Conservation (phyloP, 352 stramenopile genomes). For the Bremia lactucae region DNA sequence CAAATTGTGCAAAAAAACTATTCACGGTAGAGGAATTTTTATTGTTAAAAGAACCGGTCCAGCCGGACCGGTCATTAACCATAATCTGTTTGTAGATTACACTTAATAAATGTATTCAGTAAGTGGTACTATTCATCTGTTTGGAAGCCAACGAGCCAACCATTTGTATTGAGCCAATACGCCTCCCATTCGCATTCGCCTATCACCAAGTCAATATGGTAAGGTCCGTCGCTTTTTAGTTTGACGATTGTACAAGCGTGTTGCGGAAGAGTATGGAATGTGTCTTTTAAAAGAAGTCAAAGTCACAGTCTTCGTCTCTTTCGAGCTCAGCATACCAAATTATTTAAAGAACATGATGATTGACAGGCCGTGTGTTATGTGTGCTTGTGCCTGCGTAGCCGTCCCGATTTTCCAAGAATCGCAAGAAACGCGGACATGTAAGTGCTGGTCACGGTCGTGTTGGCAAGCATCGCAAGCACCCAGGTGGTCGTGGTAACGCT, state of each 20-base stretch:
- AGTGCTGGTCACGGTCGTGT: constrained; percentile 98
- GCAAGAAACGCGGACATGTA: constrained; percentile 99
- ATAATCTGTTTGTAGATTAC: background rate
- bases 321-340: background rate
- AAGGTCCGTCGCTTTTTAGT: constrained; percentile 22
- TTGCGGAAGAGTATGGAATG: background rate
- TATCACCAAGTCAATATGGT: constrained; percentile 87
- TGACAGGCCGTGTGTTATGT: constrained; percentile 43
- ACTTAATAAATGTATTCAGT: background rate
- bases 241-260: background rate
- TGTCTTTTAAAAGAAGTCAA: background rate
- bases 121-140: constrained; percentile 23
- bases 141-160: constrained; percentile 70
- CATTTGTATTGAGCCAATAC: constrained; percentile 31
- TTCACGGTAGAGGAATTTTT: background rate
- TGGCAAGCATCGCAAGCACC: constrained; percentile 99
- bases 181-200: constrained; percentile 70
- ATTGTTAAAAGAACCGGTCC: background rate
- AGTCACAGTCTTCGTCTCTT: background rate
- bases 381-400: constrained; percentile 48
- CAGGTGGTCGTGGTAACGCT: constrained; percentile 99
- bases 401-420: constrained; percentile 93
- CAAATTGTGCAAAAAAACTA: background rate
- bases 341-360: constrained; percentile 12
- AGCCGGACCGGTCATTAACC: constrained; percentile 2